Base-by-base conservation (phyloP, 805 yeast species). In the Saturnispora serradocipensis region DNA sequence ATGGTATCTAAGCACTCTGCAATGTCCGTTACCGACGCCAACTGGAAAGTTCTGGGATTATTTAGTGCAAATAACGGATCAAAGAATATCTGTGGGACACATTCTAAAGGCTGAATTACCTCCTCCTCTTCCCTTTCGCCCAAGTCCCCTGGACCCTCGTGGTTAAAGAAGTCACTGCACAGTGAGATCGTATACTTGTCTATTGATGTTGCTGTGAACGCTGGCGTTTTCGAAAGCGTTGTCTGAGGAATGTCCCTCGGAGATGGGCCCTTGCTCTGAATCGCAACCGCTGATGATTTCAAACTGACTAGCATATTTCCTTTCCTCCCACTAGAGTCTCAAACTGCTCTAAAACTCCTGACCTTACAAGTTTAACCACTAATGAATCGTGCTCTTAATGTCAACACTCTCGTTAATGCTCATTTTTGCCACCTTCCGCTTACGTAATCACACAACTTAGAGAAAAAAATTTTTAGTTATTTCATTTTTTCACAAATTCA, bases 241-340 rank as follows among this genome's bases (percentile, higher is more conserved):
- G 88, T 83, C 24, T 84, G 88, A 0, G 97, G 96, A 10, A 91
- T 91, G 61, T 93, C 98, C 47, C 76, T 74, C 1, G 77, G 72
- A 0, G 96, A 84, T 0, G 99, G 98, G 7, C 80, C 75, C 40
- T 71, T 71, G 25, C 84, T 62, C 56, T 75, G 75, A 32, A 77
- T 65, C 9, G 74, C 74, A 6, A 70, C 63, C 0, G 80, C 73
- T 10, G 69, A 64, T 48, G 68, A 65, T 16, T 52, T 56, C 11
- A 62, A 56, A 20, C 63, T 58, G 15, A 64, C 51, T 57, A 61
- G 58, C 50, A 48, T 48, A n/a, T 25, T 25, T 22, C 15, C 8
- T 13, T 10, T 30, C 4, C 34, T 11, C 34, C 34, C 15, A 2
- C 13, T 11, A 30, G 15, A n/a, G 34, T 30, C 34, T 10, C 15